These are phyloP conservation scores for Taphrina pruni DNA, from an alignment of 1,139 yeast genomes.

Conservation along the genomic window DNA sequence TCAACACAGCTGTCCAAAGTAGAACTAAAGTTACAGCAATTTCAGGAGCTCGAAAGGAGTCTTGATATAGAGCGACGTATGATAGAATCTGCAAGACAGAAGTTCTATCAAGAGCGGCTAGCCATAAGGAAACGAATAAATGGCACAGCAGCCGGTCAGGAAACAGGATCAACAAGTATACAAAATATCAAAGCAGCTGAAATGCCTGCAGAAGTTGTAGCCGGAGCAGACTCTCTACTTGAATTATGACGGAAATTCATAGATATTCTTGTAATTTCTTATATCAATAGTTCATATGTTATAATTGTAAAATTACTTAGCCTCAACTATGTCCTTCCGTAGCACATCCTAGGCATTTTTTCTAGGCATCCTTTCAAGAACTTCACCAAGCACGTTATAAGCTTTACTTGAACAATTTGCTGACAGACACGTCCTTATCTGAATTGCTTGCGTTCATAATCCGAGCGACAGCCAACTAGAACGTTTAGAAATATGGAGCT, in stretches of 20 bases:
- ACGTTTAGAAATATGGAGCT: neutral
- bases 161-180: neutral
- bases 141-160: neutral
- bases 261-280: conserved; percentile 9
- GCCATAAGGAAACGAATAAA: conserved; percentile 63
- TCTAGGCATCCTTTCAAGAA: no score
- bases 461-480: conserved; percentile 35
- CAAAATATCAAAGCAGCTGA: neutral
- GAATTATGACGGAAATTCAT: neutral
- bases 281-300: neutral
- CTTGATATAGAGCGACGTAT: conserved; percentile 79
- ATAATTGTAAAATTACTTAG: no score
- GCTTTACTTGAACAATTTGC: conserved; percentile 35
- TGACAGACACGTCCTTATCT: conserved; percentile 37
- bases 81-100: conserved; percentile 78
- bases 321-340: no score
- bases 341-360: no score
- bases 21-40: conserved; percentile 73
- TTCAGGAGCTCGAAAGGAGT: conserved; percentile 74
- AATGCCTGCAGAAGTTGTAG: neutral
- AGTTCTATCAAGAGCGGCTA: conserved; percentile 76
- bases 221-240: neutral
- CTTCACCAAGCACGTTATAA: neutral
- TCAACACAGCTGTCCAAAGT: conserved; percentile 76
- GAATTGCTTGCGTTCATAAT: conserved; percentile 38